Percentiles rank a stretch among this genome's conserved stretches.
These are phyloP conservation scores for Diutina catenulata DNA, from an alignment of 1,139 yeast genomes.

Conservation along the genomic window DNA sequence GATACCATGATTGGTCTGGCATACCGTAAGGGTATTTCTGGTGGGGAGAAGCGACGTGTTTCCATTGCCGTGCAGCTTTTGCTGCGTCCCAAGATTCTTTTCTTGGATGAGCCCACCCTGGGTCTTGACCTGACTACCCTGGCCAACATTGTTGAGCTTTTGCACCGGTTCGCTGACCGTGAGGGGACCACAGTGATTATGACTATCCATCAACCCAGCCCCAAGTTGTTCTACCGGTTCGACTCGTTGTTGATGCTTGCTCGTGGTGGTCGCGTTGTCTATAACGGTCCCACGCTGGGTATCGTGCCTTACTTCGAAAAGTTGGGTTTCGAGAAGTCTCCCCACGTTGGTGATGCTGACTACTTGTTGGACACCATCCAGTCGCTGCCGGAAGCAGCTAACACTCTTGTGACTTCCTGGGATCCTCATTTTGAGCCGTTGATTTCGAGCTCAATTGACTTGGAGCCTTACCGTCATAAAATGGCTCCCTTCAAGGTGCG, in stretches of 20 bases:
- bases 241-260: constrained; percentile 1
- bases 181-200: constrained; percentile 1
- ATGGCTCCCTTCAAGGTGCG: not conserved
- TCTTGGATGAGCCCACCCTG: constrained; percentile 3
- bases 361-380: constrained; percentile 1
- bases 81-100: not conserved
- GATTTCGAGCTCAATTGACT: no score
- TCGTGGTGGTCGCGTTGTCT: constrained; percentile 3
- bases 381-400: not conserved
- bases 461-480: not conserved
- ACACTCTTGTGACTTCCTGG: not conserved
- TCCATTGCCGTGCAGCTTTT: constrained; percentile 2
- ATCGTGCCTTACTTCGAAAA: not conserved
- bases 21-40: constrained; percentile 3
- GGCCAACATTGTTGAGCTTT: not conserved
- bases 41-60: constrained; percentile 5
- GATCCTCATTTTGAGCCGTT: no score
- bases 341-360: not conserved
- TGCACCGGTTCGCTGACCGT: not conserved
- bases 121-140: constrained; percentile 3
- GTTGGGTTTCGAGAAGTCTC: not conserved
- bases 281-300: not conserved
- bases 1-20: constrained; percentile 4
- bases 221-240: not conserved
- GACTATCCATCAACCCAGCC: constrained; percentile 3